Percentiles rank a stretch among this genome's conserved stretches.
These are phyloP conservation scores for Breynia disticha DNA, from an alignment of 441 rosid species.

Conservation along the genomic window DNA sequence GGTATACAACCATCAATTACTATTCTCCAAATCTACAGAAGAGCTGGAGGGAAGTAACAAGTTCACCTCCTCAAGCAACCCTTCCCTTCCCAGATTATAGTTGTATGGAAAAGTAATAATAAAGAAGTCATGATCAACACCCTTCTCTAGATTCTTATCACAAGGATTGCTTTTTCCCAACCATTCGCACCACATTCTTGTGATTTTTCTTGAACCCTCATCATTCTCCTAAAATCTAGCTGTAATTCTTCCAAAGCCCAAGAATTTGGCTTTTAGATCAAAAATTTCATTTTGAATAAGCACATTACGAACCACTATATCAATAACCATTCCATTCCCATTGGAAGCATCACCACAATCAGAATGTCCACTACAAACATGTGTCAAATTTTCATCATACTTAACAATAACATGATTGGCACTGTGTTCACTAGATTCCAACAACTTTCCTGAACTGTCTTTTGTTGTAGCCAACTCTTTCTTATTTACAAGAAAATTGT, in stretches of 20 bases:
- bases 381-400: constrained; percentile 27
- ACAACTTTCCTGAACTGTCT: constrained; percentile 13
- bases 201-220: constrained; percentile 30
- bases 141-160: constrained; percentile 24
- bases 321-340: constrained; percentile 15
- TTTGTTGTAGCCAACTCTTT: constrained; percentile 15
- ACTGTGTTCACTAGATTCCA: constrained; percentile 24
- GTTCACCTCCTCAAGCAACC: constrained; percentile 47
- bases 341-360: constrained; percentile 18
- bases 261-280: constrained; percentile 43
- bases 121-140: constrained; percentile 67
- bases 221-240: constrained; percentile 46
- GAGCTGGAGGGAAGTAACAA: constrained; percentile 43
- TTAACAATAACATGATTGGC: constrained; percentile 42
- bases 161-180: constrained; percentile 35
- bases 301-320: constrained; percentile 42
- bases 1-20: no score
- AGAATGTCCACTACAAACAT: constrained; percentile 11
- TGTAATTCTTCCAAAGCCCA: constrained; percentile 59
- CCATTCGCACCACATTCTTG: constrained; percentile 92
- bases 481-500: constrained; percentile 28
- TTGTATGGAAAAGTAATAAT: constrained; percentile 54
- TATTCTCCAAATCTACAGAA: constrained; percentile 26
- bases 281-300: constrained; percentile 48
- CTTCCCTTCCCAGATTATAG: constrained; percentile 63